Evolutionary conservation across 805 yeast genomes (phyloP).

Genomic region (Yarrowia sp.): DNA sequence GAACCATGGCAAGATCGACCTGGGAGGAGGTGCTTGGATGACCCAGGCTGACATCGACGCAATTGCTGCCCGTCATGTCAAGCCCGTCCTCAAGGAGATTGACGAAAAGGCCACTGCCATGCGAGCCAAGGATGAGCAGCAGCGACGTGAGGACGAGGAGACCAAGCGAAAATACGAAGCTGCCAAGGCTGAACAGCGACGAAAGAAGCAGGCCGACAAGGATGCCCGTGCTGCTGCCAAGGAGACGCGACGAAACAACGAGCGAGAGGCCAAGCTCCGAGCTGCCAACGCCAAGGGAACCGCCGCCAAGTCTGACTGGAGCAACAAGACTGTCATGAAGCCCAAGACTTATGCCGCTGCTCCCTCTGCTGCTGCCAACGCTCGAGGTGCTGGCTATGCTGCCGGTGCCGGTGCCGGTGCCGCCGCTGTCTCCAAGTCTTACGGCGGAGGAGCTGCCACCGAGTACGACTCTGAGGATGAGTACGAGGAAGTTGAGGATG

Average conservation of each 20-base stretch:
- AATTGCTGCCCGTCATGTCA: constrained; percentile 75
- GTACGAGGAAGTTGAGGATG: constrained; percentile 24
- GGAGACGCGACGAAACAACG: constrained; percentile 26
- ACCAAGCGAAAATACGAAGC: constrained; percentile 44
- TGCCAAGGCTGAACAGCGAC: constrained; percentile 31
- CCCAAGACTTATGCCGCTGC: constrained; percentile 22
- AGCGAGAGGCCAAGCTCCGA: constrained; percentile 34
- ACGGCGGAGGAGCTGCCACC: constrained; percentile 24
- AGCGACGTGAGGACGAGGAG: constrained; percentile 43
- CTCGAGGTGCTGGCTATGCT: constrained; percentile 12
- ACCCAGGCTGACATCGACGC: constrained; percentile 70
- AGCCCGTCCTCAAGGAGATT: constrained; percentile 78
- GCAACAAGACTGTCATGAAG: constrained; percentile 12
- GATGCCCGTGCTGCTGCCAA: constrained; percentile 25
- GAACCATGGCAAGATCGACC: constrained; percentile 55
- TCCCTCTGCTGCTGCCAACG: constrained; percentile 7
- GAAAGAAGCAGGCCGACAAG: constrained; percentile 27
- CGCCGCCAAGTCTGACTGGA: background rate
- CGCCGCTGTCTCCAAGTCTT: constrained; percentile 17
- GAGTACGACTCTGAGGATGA: constrained; percentile 27
- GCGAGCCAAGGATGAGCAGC: constrained; percentile 54
- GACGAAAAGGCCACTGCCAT: constrained; percentile 66
- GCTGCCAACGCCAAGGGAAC: constrained; percentile 32
- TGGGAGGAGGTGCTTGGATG: constrained; percentile 88
- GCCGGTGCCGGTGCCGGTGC: background rate